Base-by-base conservation (phyloP, 768 basidiomycete species). In the Tricholoma sp. region DNA sequence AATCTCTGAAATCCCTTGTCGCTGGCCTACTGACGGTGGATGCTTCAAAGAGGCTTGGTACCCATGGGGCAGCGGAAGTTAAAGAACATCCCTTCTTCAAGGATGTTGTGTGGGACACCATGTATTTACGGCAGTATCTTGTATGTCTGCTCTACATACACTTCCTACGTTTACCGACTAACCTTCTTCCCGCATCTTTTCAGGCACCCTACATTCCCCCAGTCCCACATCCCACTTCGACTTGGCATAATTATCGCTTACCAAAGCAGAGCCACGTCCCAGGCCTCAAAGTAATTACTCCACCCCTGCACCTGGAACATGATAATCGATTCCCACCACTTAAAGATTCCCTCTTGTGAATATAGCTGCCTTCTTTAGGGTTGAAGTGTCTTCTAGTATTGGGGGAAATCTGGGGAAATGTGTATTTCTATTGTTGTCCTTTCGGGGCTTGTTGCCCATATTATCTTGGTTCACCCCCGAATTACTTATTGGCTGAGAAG, bases 71-170 rank as follows among this genome's bases (percentile, higher is more conserved):
- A 20, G 52, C 61, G 2, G 70, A 76, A 20, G 71, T 82, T 7
- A 65, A 65, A 41, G 54, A 60, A 5, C 80, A 84, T 54, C 67
- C 72, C 1, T 85, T 79, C 79, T 61, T 84, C 42, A 57, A 59
- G 4, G 65, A 68, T 18, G 67, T 85, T 11, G 71, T 79, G 54
- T 84, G 81, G 83, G 63, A 63, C 17, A 74, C 73, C 61, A 74
- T 84, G 68, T 59, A 70, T 10, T 62, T 65, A 0, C 72, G 77
- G 39, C 65, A 69, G 33, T 80, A 81, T 52, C 57, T 76, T 31
- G 83, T 84, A 63, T 47, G 81, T 69, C 13, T 34, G 15, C 44
- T 58, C 15, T 31, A 32, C 15, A 9, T 9, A 17, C 11, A 12
- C 20, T 47, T 29, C 3, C 47, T 7, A 0, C 31, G 15, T 13